A percentile compares a stretch with the other conserved stretches of the same genome.
phyloP scores from a whole-genome alignment of 2,329 filamentous ascomycete genomes.

The Talaromyces sp. region DNA sequence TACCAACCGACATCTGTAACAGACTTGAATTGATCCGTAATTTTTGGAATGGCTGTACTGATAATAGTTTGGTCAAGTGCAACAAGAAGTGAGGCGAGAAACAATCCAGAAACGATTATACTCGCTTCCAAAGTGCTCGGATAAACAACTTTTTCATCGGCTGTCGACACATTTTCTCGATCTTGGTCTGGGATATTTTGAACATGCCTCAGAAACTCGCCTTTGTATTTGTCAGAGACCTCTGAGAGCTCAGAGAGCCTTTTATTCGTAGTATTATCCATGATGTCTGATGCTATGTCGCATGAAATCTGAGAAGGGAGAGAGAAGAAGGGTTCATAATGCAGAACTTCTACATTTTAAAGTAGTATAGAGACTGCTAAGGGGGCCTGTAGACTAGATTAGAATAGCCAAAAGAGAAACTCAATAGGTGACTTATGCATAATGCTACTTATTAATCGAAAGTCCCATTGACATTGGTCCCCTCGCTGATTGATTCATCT shows the following conservation, averaged over 20 bases:
- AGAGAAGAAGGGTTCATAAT: neutral
- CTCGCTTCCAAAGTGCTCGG: neutral
- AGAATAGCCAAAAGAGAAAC: neutral
- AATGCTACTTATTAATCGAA: neutral
- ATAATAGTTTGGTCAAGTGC: conserved; percentile 45
- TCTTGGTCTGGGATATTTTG: neutral
- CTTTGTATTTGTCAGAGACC: neutral
- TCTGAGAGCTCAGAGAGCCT: neutral
- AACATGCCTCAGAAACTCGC: neutral
- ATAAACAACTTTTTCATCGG: neutral
- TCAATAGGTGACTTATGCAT: neutral
- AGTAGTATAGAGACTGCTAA: neutral
- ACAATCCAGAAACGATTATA: neutral
- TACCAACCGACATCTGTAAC: conserved; percentile 45
- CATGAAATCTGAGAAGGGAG: neutral
- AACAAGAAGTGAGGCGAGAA: conserved; percentile 29
- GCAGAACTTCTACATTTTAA: neutral
- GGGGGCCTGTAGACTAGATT: neutral
- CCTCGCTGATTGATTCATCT: neutral
- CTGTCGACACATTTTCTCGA: neutral
- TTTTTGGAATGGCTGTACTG: conserved; percentile 46
- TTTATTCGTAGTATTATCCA: neutral
- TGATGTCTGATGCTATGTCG: neutral
- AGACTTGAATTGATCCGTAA: conserved; percentile 47
- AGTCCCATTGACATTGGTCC: neutral